Base-by-base conservation (phyloP, 1,284 basidiomycete species). In the Cerioporus squamosus region DNA sequence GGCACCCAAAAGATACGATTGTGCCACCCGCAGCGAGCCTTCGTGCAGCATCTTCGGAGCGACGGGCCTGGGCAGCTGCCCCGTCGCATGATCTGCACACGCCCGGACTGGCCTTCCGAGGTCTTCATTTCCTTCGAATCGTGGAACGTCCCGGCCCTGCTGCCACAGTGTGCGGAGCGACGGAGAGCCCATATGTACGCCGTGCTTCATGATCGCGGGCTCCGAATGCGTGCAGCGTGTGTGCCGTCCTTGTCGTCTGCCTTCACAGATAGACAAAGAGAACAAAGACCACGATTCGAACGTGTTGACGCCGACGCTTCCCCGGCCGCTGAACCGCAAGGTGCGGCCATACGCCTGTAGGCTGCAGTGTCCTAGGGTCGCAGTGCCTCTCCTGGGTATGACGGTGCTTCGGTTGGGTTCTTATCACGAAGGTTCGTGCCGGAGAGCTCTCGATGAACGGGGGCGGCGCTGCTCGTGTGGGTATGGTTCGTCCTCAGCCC, bases 21-120 rank as follows among this genome's bases (percentile, higher is more conserved):
- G 40, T 18, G 40, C 20, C 14, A n/a, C 7, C 10, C 14, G 38
- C 23, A 12, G 49, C 38, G 12, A n/a, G n/a, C n/a, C 49, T 42
- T 18, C 22, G 39, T 15, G 47, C 29, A 46, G 42, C 56, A 33
- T 56, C 57, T 52, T 48, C 61, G 61, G 55, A 51, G 49, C 47
- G 51, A 55, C 53, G 53, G 55, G 60, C 53, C 50, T 52, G 56
- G 53, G n/a, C 54, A 55, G 46, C 53, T 59, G 20, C 40, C 7
- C 40, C 40, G 60, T 15, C 61, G 14, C 52, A 59, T 62, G 61
- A 62, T 62, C 61, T 51, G 54, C 61, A 53, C 48, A 49, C 42
- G 61, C 57, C 52, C 52, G 51, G 48, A 38, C 17, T 43, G 51
- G 51, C 40, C 15, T n/a, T 18, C 40, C 40, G n/a, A 38, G 33